phyloP scores from a whole-genome alignment of 2,329 filamentous ascomycete genomes.

The Monosporascus sp. region DNA sequence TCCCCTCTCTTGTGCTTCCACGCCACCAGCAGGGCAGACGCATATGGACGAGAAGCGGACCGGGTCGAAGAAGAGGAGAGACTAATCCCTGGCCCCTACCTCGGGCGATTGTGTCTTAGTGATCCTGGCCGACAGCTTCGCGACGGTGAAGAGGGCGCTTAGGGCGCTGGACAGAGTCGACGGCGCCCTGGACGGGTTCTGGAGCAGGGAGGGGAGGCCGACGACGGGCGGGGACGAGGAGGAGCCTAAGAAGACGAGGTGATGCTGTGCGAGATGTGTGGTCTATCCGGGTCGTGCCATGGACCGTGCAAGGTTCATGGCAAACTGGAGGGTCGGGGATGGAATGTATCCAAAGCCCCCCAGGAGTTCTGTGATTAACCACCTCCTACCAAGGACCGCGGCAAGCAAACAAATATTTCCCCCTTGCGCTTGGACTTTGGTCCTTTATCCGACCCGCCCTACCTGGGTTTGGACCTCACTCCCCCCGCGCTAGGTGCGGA shows the following conservation, averaged over 20 bases:
- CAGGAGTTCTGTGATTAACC: too few species aligned
- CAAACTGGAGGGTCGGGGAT: too few species aligned
- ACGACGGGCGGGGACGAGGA: neutral
- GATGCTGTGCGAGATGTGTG: neutral
- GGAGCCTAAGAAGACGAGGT: slow-evolving; percentile 20
- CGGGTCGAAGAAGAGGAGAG: neutral
- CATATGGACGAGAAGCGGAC: neutral
- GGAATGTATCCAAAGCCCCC: too few species aligned
- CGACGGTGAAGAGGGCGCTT: slow-evolving; percentile 18
- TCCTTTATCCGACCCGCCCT: too few species aligned
- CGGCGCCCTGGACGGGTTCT: slow-evolving; percentile 12
- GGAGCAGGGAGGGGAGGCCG: slow-evolving; percentile 1
- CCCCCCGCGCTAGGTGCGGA: too few species aligned
- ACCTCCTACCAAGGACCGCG: too few species aligned
- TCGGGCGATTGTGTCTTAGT: slow-evolving; percentile 10
- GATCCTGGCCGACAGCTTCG: slow-evolving; percentile 20
- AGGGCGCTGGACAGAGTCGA: slow-evolving; percentile 19
- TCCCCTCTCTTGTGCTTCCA: neutral
- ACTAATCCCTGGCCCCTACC: too few species aligned
- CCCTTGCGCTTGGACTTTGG: too few species aligned
- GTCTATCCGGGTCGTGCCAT: neutral
- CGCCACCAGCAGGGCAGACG: neutral
- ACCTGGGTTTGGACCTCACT: too few species aligned
- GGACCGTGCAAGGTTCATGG: neutral
- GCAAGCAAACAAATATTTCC: too few species aligned